Percentiles rank a stretch among this genome's conserved stretches.
phyloP scores from a whole-genome alignment of 2,329 filamentous ascomycete genomes.

The Colletotrichum zoysiae region DNA sequence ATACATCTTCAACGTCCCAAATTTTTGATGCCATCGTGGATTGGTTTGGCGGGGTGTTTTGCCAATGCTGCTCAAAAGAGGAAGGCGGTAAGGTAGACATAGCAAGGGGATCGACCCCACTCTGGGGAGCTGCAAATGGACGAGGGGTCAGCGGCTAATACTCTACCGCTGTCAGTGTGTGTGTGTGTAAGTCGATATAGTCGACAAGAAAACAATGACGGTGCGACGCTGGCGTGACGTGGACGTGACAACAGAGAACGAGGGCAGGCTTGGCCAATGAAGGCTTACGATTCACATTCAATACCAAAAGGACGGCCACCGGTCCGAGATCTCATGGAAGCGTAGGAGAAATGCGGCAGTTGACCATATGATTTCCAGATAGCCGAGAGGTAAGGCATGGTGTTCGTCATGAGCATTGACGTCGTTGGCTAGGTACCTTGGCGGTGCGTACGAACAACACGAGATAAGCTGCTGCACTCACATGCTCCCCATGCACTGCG shows the following conservation, averaged over 20 bases:
- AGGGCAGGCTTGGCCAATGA: background rate
- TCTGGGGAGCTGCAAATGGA: conserved; percentile 1
- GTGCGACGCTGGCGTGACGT: background rate
- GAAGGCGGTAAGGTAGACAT: conserved; percentile 24
- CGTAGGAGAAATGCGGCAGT: background rate
- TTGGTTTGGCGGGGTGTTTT: conserved; percentile 34
- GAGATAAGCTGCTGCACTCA: conserved; percentile 27
- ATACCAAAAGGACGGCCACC: background rate
- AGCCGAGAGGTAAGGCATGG: background rate
- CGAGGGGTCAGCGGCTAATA: background rate
- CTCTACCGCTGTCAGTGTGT: background rate
- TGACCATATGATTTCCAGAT: background rate
- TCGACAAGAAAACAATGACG: background rate
- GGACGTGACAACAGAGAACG: background rate
- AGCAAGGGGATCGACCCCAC: background rate
- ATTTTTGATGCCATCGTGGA: conserved; percentile 35
- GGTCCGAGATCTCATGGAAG: background rate
- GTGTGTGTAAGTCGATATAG: background rate
- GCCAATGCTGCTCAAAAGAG: background rate
- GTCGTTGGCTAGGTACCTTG: background rate
- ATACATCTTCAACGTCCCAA: background rate
- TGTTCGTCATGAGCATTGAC: conserved; percentile 10
- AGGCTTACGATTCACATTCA: background rate
- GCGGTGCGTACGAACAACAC: background rate
- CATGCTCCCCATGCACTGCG: conserved; percentile 2